These are phyloP conservation scores for Dentipellis sp. DNA, from an alignment of 768 basidiomycete genomes.

Conservation along the genomic window DNA sequence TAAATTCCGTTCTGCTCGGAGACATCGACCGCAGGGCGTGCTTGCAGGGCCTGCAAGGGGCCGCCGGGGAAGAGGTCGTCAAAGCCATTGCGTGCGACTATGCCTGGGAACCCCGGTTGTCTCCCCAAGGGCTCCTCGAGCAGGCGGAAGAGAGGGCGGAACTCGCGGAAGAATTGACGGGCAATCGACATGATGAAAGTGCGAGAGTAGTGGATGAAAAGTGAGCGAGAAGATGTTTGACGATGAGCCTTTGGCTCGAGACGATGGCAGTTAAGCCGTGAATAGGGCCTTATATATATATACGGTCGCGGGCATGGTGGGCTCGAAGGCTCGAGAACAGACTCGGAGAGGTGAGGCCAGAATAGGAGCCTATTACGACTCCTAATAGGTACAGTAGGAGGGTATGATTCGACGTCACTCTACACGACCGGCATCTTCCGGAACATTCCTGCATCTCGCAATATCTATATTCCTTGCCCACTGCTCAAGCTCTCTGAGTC, in stretches of 20 bases:
- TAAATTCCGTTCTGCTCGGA: constrained; percentile 57
- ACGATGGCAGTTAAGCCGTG: not conserved
- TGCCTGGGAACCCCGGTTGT: constrained; percentile 18
- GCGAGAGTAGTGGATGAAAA: no score
- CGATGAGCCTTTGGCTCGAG: no score
- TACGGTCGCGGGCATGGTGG: not conserved
- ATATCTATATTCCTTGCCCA: no score
- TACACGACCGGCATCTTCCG: constrained; percentile 2
- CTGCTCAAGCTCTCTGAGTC: no score
- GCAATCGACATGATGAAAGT: constrained; percentile 47
- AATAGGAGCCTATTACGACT: no score
- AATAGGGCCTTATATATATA: not conserved
- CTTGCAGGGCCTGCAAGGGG: constrained; percentile 4
- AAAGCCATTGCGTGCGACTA: constrained; percentile 29
- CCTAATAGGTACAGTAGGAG: no score
- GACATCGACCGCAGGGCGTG: constrained; percentile 56
- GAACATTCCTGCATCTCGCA: not conserved
- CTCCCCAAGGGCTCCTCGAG: constrained; percentile 61
- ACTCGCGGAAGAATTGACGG: constrained; percentile 57
- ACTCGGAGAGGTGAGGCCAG: no score
- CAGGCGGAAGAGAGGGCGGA: constrained; percentile 68
- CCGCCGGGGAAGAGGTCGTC: constrained; percentile 41
- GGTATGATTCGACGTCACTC: not conserved
- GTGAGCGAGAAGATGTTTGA: not conserved
- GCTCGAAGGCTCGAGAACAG: not conserved